These are phyloP conservation scores for Paraconiothyrium brasiliense DNA, from an alignment of 2,329 filamentous ascomycete species.

Conservation along the genomic window DNA sequence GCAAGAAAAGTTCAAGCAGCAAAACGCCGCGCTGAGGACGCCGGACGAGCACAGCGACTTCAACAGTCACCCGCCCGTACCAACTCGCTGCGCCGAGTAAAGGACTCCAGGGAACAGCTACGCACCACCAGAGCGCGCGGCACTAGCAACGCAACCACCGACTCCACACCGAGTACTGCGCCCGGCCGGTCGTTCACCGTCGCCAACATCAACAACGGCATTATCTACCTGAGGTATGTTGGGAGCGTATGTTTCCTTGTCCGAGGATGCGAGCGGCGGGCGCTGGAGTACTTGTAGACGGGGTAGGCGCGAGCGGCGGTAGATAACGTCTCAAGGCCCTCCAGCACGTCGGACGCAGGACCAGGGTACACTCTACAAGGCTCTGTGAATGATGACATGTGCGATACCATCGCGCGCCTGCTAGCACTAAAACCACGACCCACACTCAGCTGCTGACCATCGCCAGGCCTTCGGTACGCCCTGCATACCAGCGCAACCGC, in stretches of 20 bases:
- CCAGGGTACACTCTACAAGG: neutral
- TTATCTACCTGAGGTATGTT: constrained; percentile 58
- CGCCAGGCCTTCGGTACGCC: constrained; percentile 47
- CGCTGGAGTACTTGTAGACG: neutral
- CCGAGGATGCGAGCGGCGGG: neutral
- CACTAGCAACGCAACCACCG: constrained; percentile 44
- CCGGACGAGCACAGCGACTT: constrained; percentile 24
- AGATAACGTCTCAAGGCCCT: constrained; percentile 1
- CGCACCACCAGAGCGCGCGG: constrained; percentile 42
- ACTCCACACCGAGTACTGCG: constrained; percentile 37
- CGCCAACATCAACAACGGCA: constrained; percentile 58
- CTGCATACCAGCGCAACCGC: constrained; percentile 45
- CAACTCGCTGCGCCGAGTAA: constrained; percentile 43
- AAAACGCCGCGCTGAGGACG: constrained; percentile 40
- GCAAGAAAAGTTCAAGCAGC: constrained; percentile 35
- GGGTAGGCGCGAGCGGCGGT: neutral
- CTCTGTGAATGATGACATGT: neutral
- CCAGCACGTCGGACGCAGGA: neutral
- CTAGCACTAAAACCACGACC: neutral
- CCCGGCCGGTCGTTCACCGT: constrained; percentile 57
- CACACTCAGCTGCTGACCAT: constrained; percentile 25
- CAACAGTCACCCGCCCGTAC: constrained; percentile 29
- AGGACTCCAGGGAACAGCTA: constrained; percentile 50
- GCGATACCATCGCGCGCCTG: constrained; percentile 2
- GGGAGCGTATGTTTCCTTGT: neutral